Conservation (phyloP, 441 rosid species). For the Mallotus repandus region DNA sequence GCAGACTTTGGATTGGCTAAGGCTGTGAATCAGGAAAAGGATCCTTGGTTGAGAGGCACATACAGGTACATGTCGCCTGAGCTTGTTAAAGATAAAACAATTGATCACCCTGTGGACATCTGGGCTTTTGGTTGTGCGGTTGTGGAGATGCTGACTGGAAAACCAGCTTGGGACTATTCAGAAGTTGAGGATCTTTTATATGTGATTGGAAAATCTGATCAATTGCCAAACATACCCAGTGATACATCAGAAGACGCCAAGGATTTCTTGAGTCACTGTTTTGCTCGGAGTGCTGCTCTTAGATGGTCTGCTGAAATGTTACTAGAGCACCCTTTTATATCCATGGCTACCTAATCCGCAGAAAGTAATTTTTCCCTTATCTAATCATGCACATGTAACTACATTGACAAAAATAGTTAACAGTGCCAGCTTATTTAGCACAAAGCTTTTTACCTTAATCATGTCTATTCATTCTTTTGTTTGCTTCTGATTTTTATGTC, state of each 20-base stretch:
- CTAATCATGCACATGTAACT: too few species aligned
- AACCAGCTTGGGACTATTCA: slow-evolving; percentile 1
- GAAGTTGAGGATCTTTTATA: neutral
- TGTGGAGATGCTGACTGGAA: slow-evolving; percentile 15
- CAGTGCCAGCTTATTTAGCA: too few species aligned
- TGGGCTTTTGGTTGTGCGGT: slow-evolving; percentile 16
- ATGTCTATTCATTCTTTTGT: too few species aligned
- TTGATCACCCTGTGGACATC: neutral
- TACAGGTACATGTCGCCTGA: slow-evolving; percentile 6
- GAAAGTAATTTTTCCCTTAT: too few species aligned
- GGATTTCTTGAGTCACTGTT: slow-evolving; percentile 14
- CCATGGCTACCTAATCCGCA: neutral
- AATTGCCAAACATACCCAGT: neutral
- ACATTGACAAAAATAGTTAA: too few species aligned
- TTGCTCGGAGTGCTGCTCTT: neutral
- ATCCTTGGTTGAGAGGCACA: neutral
- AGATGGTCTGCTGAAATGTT: neutral
- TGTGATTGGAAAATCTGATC: slow-evolving; percentile 2
- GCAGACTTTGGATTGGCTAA: slow-evolving; percentile 10
- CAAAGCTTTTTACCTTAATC: too few species aligned
- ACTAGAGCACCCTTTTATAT: neutral
- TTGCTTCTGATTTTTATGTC: too few species aligned
- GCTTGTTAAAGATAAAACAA: neutral
- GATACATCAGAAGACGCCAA: neutral
- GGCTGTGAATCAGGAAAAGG: neutral